A percentile compares a stretch with the other conserved stretches of the same genome.
Evolutionary conservation across 2,329 filamentous ascomycete genomes (phyloP).

Genomic region (Sclerotinia spermophila): DNA sequence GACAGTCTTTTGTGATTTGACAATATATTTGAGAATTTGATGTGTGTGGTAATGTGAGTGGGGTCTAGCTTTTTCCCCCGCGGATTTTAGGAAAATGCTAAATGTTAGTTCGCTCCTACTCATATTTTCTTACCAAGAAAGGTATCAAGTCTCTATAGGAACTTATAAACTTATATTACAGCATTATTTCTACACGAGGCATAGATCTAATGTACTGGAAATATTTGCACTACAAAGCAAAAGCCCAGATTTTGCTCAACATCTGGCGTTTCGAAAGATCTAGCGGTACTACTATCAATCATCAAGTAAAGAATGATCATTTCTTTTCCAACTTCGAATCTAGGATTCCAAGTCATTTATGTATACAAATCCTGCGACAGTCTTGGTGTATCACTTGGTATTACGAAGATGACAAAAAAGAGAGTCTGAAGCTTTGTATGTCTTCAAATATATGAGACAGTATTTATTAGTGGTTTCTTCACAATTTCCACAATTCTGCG

Average conservation of each 20-base stretch:
- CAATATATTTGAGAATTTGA: rapidly evolving
- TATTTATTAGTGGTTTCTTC: neutral
- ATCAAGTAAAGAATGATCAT: neutral
- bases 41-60: neutral
- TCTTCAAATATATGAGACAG: neutral
- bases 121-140: too few species aligned
- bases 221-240: neutral
- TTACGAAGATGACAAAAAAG: neutral
- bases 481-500: neutral
- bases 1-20: rapidly evolving
- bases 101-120: neutral
- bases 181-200: neutral
- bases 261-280: neutral
- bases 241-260: neutral
- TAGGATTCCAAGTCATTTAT: neutral
- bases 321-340: too few species aligned
- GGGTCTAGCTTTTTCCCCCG: neutral
- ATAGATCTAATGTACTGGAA: neutral
- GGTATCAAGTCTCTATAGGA: neutral
- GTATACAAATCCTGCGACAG: neutral
- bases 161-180: neutral
- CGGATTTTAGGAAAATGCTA: neutral
- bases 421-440: neutral
- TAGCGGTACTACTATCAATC: neutral
- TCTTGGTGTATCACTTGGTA: neutral